These are phyloP conservation scores for Psilocybe azurescens DNA, from an alignment of 768 basidiomycete genomes.

Conservation along the genomic window DNA sequence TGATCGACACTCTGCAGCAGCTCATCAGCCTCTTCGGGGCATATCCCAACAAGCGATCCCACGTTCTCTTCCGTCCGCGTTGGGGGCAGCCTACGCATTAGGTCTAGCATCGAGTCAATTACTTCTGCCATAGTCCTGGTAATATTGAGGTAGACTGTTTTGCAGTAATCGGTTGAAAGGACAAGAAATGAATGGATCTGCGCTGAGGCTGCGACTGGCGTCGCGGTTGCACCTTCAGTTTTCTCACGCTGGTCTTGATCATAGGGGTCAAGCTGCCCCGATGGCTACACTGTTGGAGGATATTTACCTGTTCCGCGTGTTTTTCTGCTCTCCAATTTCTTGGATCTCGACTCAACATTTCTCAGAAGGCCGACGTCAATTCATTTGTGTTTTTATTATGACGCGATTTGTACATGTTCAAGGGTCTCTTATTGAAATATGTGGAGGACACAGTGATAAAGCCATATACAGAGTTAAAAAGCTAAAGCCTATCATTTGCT, in stretches of 20 bases:
- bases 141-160: neutral
- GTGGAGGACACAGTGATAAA: too few species aligned
- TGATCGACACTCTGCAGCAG: conserved; percentile 94
- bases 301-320: too few species aligned
- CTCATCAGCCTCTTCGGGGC: conserved; percentile 95
- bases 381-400: too few species aligned
- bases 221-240: neutral
- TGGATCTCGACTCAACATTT: too few species aligned
- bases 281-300: too few species aligned
- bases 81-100: conserved; percentile 95
- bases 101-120: conserved; percentile 92
- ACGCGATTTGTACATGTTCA: too few species aligned
- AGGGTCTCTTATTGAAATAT: too few species aligned
- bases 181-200: neutral
- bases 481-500: too few species aligned
- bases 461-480: neutral
- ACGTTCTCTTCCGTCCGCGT: conserved; percentile 89
- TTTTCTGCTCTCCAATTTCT: too few species aligned
- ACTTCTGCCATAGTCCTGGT: conserved; percentile 66
- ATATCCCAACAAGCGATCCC: conserved; percentile 76
- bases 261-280: neutral
- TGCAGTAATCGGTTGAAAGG: neutral
- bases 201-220: neutral
- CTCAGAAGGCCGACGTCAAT: too few species aligned
- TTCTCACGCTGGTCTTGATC: neutral